Base-by-base conservation (phyloP, 228 moss, liverwort and hornwort species). In the Sphagnum fallax region DNA sequence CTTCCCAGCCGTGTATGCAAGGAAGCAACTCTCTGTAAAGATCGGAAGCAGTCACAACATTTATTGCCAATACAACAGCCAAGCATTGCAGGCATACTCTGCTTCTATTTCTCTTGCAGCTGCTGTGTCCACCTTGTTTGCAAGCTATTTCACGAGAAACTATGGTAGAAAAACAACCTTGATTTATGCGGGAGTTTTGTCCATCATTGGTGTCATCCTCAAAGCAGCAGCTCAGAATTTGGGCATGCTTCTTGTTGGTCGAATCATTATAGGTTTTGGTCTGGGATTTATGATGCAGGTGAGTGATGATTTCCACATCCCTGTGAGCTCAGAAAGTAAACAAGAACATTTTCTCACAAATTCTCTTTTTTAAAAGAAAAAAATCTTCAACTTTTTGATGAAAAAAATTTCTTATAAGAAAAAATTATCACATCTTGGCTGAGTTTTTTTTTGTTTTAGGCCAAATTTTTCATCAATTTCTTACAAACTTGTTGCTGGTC, bases 261-360 rank as follows among this genome's bases (percentile, higher is more conserved):
- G 80, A 12, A 15, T 80, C 48, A 59, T 80, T 5, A 66, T 76
- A n/a, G 80, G 80, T 4, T 52, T 76, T 10, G 80, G 80, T 47
- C 58, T 74, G n/a, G 80, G 80, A 8, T 76, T 80, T 49, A 51
- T 12, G 5, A 65, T 49, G 13, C 76, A 76, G 71, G 76, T 32
- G 8, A 55, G 32, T 32, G 32, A 32, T 32, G 32, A 32, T 32
- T 32, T 32, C 0, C 32, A 32, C 32, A 32, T 32, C 32, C 32
- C 0, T 0, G 32, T 32, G 32, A 32, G 32, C 32, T 32, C 32
- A 32, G 32, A 32, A 1, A 32, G 32, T 32, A 32, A 32, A 32
- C 1, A 32, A 32, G 32, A 32, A 32, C 32, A 32, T 32, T 32
- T 32, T 32, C 32, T 32, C 32, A 32, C 32, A 32, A 1, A 32